phyloP scores from a whole-genome alignment of 2,329 filamentous ascomycete genomes.

The Rutstroemia sp. region DNA sequence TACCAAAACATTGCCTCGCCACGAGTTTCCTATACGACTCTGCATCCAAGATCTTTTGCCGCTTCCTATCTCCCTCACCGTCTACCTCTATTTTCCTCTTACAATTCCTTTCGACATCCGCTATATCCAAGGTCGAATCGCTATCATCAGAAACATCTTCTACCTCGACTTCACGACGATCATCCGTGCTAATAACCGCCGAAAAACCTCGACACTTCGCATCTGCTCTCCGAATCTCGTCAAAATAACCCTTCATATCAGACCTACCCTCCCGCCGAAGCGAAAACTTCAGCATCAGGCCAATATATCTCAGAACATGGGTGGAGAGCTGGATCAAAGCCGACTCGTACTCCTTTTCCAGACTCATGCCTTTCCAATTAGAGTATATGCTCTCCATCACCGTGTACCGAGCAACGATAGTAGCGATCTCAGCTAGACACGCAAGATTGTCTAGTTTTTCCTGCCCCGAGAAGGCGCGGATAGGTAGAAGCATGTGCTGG shows the following conservation, averaged over 20 bases:
- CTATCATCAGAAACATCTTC: slow-evolving; percentile 1
- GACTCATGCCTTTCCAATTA: slow-evolving; percentile 12
- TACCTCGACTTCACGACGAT: not conserved
- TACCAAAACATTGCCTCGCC: no score
- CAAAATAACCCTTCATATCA: not conserved
- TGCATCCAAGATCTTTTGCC: not conserved
- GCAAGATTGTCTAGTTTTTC: not conserved
- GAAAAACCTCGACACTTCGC: not conserved
- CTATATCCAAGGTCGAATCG: not conserved
- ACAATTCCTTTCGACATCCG: not conserved
- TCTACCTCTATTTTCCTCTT: not conserved
- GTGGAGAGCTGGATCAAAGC: slow-evolving; percentile 7
- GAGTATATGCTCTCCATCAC: slow-evolving; percentile 15
- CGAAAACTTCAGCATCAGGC: not conserved
- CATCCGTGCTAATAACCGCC: not conserved
- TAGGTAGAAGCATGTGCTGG: not conserved
- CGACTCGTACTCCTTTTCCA: slow-evolving; percentile 1
- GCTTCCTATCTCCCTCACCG: not conserved
- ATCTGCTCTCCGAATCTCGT: not conserved
- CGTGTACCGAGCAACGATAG: slow-evolving; percentile 13
- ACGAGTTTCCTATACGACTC: not conserved
- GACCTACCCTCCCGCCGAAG: no score
- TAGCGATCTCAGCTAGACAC: slow-evolving; percentile 4
- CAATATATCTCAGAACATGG: slow-evolving; percentile 5
- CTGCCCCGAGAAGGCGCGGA: not conserved